These are phyloP conservation scores for Malus asiatica DNA, from an alignment of 306 rosid genomes.

Conservation along the genomic window DNA sequence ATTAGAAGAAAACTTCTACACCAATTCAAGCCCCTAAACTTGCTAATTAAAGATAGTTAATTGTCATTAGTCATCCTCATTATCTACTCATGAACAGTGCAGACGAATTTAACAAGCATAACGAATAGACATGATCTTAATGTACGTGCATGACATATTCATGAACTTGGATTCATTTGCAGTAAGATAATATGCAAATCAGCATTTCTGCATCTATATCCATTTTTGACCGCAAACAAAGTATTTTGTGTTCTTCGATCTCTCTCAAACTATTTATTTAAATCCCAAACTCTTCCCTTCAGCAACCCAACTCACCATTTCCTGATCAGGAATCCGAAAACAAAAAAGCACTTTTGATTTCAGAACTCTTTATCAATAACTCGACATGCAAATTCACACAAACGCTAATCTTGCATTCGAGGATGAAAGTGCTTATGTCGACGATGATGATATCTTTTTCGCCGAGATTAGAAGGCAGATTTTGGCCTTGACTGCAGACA, in stretches of 20 bases:
- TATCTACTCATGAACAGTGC: conserved; percentile 18
- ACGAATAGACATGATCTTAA: conserved; percentile 20
- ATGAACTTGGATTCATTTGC: conserved; percentile 29
- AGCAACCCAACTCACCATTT: conserved; percentile 6
- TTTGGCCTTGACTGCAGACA: conserved; percentile 50
- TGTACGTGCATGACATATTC: conserved; percentile 33
- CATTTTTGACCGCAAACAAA: conserved; percentile 21
- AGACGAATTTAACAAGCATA: not conserved
- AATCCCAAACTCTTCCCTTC: not conserved
- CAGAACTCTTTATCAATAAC: not conserved
- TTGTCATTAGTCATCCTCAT: not conserved
- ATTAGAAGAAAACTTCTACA: no score
- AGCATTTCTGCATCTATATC: conserved; percentile 10
- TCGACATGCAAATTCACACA: conserved; percentile 25
- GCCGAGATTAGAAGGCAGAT: conserved; percentile 65
- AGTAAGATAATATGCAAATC: not conserved
- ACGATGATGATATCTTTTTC: conserved; percentile 36
- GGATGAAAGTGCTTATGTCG: conserved; percentile 3
- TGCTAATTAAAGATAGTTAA: not conserved
- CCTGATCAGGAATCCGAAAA: not conserved
- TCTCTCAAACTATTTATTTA: conserved; percentile 8
- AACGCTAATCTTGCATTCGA: conserved; percentile 22
- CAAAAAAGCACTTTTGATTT: not conserved
- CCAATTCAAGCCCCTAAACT: not conserved
- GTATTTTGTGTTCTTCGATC: not conserved